Evolutionary conservation across 768 basidiomycete species (phyloP), one percentile per base, ranked within the genome.

Genomic region (Clitopilus passeckerianus): DNA sequence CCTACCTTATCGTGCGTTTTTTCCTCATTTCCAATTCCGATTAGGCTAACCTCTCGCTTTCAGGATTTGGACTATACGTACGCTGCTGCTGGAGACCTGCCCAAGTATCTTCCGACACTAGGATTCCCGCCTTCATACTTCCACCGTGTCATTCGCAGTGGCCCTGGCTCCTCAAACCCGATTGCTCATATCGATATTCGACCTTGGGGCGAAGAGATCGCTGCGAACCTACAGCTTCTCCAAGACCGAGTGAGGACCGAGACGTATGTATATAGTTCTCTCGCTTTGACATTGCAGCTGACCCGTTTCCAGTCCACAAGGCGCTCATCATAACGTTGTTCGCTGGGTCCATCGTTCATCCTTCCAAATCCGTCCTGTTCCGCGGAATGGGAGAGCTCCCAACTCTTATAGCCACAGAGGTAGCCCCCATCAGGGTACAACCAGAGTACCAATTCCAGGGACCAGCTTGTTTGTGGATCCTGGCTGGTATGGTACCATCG

Each of bases 101-200:
- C 93, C 18, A 85, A 84, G 65, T 92, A 92, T 71, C 76, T 94
- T 61, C 89, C 89, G 52, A 85, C 87, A 10, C 70, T 94, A 43
- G 89, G 90, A 1, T 91, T 93, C 68, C 81, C 93, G 16, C 93
- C 93, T 1, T 93, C 92, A 20, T 93, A 93, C 72, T 95, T 93
- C 77, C 90, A 94, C 70, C 85, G 89, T 37, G 89, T 93, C 46
- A 85, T 95, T 58, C 83, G 90, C 18, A 86, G 85, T 0, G 82
- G 85, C 15, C 70, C 80, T 15, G 66, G 66, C 15, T 74, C 76
- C 14, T 79, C 77, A 20, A 87, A 87, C 65, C 86, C 83, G 0
- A 78, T 93, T 37, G 80, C 81, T 15, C 86, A 91, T 68, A 71
- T 94, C 60, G 90, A 95, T 71, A 71, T 94, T 30, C 74, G 80